Evolutionary conservation across 2,329 filamentous ascomycete species (phyloP).

Genomic region (Ophiostoma himal-ulmi): DNA sequence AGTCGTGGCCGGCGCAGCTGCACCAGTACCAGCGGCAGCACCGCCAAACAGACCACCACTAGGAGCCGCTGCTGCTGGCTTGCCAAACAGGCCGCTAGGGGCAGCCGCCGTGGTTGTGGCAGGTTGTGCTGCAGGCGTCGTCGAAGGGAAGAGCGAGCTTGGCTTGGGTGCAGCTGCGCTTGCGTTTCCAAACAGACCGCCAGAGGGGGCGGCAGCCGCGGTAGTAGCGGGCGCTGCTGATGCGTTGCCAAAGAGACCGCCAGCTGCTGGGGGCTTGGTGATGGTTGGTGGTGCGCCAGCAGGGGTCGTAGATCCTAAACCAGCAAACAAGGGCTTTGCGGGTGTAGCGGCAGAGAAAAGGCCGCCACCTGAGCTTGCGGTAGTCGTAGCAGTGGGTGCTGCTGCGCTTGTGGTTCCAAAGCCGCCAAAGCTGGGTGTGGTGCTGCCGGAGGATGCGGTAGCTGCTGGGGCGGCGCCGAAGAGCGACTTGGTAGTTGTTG

Average conservation of each 20-base stretch:
- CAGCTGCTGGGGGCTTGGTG: slow-evolving; percentile 29
- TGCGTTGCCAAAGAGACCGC: slow-evolving; percentile 20
- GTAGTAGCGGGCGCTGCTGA: slow-evolving; percentile 21
- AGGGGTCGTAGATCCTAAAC: slow-evolving; percentile 49
- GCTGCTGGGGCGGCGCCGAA: slow-evolving; percentile 17
- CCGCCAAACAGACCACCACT: slow-evolving; percentile 9
- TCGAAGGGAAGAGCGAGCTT: slow-evolving; percentile 8
- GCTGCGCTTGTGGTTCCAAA: slow-evolving; percentile 15
- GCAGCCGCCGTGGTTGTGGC: slow-evolving; percentile 10
- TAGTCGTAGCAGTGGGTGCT: not conserved
- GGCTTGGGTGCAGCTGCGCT: not conserved
- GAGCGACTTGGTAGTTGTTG: slow-evolving; percentile 6
- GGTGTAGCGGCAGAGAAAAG: slow-evolving; percentile 35
- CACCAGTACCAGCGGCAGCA: slow-evolving; percentile 17
- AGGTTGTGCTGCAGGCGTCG: slow-evolving; percentile 13
- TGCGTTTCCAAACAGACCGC: slow-evolving; percentile 16
- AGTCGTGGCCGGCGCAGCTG: slow-evolving; percentile 6
- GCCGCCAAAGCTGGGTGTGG: slow-evolving; percentile 17
- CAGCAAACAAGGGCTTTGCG: slow-evolving; percentile 43
- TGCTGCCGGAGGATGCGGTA: slow-evolving; percentile 7
- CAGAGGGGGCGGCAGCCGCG: slow-evolving; percentile 18
- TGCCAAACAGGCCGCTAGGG: not conserved
- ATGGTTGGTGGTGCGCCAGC: slow-evolving; percentile 48
- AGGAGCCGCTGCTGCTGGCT: not conserved
- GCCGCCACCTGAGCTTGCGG: slow-evolving; percentile 6